Base-by-base conservation (phyloP, 352 stramenopile genomes). In the Phytopythium delawarense region DNA sequence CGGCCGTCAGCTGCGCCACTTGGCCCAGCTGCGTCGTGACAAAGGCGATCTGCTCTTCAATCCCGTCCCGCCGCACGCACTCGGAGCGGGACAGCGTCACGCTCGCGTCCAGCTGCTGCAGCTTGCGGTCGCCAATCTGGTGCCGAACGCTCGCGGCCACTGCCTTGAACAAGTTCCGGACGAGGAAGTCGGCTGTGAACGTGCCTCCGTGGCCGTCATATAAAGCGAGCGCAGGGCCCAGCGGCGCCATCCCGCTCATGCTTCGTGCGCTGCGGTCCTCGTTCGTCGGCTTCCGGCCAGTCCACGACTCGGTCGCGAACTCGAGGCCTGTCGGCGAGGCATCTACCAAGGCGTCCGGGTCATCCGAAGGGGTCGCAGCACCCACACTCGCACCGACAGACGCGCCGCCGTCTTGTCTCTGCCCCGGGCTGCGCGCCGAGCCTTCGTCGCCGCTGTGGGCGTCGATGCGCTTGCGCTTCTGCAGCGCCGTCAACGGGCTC, bases 131-230 rank as follows among this genome's bases (percentile, higher is more conserved):
- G 16, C 67, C 66, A 5, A 87, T 40, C 21, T 65, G 44, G 42
- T 79, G 70, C n/a, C 57, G 63, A 20, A 87, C 37, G 15, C 58
- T 61, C 12, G 63, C 64, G 11, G 42, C 60, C 11, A 76, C 63
- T 44, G 53, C 72, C 48, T 78, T 83, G 2, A 88, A 37, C 44
- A 91, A 58, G n/a, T 80, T 64, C 20, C 63, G 63, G 8, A 70
- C 49, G 20, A 88, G 64, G 28, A 83, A 82, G 35, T 88, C 65
- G 13, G 66, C 71, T 21, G 82, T 67, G 61, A 85, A 83, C 9
- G 61, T 75, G 20, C 82, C 79, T 25, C 79, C 73, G 34, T 89
- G 79, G 20, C 79, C 79, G 59, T 91, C 79, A 46, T 85, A 87
- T 49, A 91, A 64, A 1, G 69, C 78, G 64, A 89, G 83, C 12